Conservation (phyloP, 176 grass and related monocot genomes). For the Musa schizocarpa region DNA sequence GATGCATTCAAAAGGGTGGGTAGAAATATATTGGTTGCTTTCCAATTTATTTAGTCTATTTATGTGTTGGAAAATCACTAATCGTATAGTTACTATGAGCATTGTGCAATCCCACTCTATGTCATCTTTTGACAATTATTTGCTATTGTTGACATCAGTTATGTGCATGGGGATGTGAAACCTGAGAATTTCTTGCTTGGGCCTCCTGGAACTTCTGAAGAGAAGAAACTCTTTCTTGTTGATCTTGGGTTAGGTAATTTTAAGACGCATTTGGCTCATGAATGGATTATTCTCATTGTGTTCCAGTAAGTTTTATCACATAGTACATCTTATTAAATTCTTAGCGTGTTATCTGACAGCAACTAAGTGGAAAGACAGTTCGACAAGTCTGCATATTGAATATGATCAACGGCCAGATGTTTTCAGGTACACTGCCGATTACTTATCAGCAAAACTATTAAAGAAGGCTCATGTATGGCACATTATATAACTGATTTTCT, state of each 20-base stretch:
- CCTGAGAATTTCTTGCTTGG: slow-evolving; percentile 99
- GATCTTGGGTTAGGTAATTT: slow-evolving; percentile 92
- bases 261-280: not conserved
- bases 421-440: slow-evolving; percentile 55
- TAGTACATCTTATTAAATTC: not conserved
- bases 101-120: not conserved
- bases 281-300: not conserved
- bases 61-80: not conserved
- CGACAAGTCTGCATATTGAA: slow-evolving; percentile 60
- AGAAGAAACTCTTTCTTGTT: slow-evolving; percentile 97
- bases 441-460: not conserved
- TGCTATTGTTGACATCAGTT: slow-evolving; percentile 32
- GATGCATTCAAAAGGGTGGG: slow-evolving; percentile 99
- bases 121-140: not conserved
- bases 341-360: slow-evolving; percentile 35
- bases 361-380: slow-evolving; percentile 73
- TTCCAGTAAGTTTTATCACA: not conserved
- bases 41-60: not conserved
- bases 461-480: not conserved
- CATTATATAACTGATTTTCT: not conserved
- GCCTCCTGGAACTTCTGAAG: slow-evolving; percentile 64
- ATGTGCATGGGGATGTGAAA: slow-evolving; percentile 96
- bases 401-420: slow-evolving; percentile 97
- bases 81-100: not conserved
- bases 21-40: slow-evolving; percentile 20